These are phyloP conservation scores for Brassica balearica DNA, from an alignment of 441 rosid genomes.

Conservation along the genomic window DNA sequence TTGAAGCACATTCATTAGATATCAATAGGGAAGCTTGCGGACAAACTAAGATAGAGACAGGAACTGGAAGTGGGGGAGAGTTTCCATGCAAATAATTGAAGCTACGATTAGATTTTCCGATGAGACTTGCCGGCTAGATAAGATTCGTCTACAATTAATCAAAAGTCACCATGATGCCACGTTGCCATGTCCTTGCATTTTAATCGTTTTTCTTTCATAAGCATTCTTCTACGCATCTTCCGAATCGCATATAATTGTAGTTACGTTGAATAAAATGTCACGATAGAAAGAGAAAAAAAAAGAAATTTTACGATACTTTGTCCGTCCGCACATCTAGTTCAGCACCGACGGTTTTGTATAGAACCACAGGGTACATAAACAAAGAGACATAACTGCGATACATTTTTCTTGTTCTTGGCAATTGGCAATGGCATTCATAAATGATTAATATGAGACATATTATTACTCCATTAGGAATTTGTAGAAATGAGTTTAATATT, in stretches of 20 bases:
- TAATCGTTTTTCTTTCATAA: not conserved
- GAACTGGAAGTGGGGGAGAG: conserved; percentile 43
- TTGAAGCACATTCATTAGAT: conserved; percentile 34
- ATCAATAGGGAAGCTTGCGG: conserved; percentile 33
- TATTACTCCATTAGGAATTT: conserved; percentile 1
- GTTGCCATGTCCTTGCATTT: conserved; percentile 23
- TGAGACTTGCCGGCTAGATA: conserved; percentile 47
- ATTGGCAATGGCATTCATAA: not conserved
- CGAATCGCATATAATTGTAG: conserved; percentile 20
- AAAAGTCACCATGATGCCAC: conserved; percentile 36
- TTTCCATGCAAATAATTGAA: conserved; percentile 48
- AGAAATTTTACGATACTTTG: not conserved
- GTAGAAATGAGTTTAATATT: not conserved
- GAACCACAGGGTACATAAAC: conserved; percentile 5
- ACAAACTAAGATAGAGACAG: conserved; percentile 41
- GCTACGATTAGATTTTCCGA: conserved; percentile 44
- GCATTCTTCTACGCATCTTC: conserved; percentile 15
- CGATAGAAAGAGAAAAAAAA: not conserved
- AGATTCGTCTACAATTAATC: conserved; percentile 32
- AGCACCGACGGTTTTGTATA: conserved; percentile 35
- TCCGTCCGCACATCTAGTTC: conserved; percentile 16
- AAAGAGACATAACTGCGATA: conserved; percentile 8
- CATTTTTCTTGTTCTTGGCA: conserved; percentile 2
- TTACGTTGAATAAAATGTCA: not conserved
- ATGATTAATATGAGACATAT: conserved; percentile 16